These are phyloP conservation scores for Aspergillus sclerotiicarbonarius DNA, from an alignment of 495 filamentous ascomycete genomes.

Conservation along the genomic window DNA sequence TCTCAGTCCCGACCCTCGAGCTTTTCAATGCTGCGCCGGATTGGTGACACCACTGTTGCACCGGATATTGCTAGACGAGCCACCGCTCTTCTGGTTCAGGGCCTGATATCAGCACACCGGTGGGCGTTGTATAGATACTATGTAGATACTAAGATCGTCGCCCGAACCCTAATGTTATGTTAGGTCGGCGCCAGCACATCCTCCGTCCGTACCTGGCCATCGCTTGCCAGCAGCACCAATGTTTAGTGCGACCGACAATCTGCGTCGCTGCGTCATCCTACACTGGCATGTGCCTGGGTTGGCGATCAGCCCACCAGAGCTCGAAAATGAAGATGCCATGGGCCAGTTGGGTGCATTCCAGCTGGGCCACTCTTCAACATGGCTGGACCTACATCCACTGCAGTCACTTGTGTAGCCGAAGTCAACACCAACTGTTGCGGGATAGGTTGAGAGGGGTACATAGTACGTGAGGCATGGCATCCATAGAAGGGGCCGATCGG, in stretches of 20 bases:
- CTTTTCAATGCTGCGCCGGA: background rate
- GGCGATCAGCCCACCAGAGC: slow-evolving; percentile 1
- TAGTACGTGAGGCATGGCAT: background rate
- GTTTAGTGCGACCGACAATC: slow-evolving; percentile 2
- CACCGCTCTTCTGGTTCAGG: too few relatives aligned
- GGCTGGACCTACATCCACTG: background rate
- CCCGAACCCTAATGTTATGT: too few relatives aligned
- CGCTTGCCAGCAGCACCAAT: background rate
- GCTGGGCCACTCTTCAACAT: background rate
- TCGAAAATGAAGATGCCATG: background rate
- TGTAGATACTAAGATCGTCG: too few relatives aligned
- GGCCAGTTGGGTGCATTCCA: background rate
- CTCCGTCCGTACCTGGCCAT: background rate
- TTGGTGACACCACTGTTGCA: too few relatives aligned
- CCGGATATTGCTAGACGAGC: too few relatives aligned
- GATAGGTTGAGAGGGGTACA: background rate
- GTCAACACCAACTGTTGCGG: too few relatives aligned
- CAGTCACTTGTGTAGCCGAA: background rate
- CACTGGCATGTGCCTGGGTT: slow-evolving; percentile 1
- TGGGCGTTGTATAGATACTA: too few relatives aligned
- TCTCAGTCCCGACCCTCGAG: background rate
- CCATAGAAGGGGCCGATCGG: background rate
- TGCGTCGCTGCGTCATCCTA: slow-evolving; percentile 1
- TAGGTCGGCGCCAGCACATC: slow-evolving; percentile 3
- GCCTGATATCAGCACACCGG: too few relatives aligned